Percentiles rank a stretch among this genome's conserved stretches.
These are phyloP conservation scores for Exserohilum turcica DNA, from an alignment of 2,329 filamentous ascomycete genomes.

Conservation along the genomic window DNA sequence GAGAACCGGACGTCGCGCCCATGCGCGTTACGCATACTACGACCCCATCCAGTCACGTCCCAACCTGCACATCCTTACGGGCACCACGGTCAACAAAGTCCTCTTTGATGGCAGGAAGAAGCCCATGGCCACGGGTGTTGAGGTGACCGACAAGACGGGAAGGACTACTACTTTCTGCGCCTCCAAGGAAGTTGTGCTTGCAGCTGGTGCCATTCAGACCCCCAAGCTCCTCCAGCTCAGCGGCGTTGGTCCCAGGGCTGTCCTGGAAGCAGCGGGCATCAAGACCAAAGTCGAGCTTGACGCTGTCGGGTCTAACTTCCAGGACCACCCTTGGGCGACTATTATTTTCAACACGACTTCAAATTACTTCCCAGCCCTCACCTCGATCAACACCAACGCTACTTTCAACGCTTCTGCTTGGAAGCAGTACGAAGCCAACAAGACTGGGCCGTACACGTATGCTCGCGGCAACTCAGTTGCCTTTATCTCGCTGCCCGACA, in stretches of 20 bases:
- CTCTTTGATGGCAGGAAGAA: slow-evolving; percentile 24
- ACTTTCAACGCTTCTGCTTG: slow-evolving; percentile 42
- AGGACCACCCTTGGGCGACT: slow-evolving; percentile 35
- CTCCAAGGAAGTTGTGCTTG: slow-evolving; percentile 62
- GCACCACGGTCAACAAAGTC: slow-evolving; percentile 28
- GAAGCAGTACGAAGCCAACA: slow-evolving; percentile 37
- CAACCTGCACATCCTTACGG: slow-evolving; percentile 35
- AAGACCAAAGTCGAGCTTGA: slow-evolving; percentile 33
- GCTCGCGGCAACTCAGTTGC: slow-evolving; percentile 33
- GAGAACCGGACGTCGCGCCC: slow-evolving; percentile 28
- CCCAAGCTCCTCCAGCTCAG: slow-evolving; percentile 55
- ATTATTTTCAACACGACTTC: slow-evolving; percentile 31
- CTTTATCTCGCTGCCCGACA: slow-evolving; percentile 34
- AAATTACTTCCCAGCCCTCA: slow-evolving; percentile 29
- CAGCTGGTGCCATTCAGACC: slow-evolving; percentile 63
- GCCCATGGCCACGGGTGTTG: slow-evolving; percentile 24
- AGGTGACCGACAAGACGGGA: slow-evolving; percentile 20
- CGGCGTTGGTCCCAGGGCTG: slow-evolving; percentile 37
- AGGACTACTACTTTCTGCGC: slow-evolving; percentile 24
- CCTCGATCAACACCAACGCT: slow-evolving; percentile 32
- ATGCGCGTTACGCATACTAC: slow-evolving; percentile 39
- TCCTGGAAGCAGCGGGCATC: slow-evolving; percentile 39
- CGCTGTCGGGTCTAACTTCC: slow-evolving; percentile 44
- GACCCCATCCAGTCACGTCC: slow-evolving; percentile 32
- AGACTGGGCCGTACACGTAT: slow-evolving; percentile 39